A percentile compares a stretch with the other conserved stretches of the same genome.
Conservation (phyloP, 2,329 filamentous ascomycete species). For the Stromatinia cepivora region DNA sequence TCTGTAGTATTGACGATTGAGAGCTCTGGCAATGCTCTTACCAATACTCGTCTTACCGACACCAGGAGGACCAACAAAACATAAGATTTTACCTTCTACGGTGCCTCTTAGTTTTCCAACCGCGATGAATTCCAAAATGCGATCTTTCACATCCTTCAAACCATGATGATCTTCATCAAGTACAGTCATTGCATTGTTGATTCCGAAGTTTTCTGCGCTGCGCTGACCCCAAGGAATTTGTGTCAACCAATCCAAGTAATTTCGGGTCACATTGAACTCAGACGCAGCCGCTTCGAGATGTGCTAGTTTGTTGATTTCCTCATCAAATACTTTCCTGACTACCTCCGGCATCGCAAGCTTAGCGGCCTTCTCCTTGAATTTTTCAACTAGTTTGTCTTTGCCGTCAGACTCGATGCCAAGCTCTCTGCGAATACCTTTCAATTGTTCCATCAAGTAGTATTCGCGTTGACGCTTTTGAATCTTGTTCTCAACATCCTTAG, state of each 20-base stretch:
- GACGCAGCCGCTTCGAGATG: conserved; percentile 94
- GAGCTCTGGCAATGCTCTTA: conserved; percentile 91
- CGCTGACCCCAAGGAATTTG: conserved; percentile 97
- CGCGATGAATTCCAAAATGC: conserved; percentile 96
- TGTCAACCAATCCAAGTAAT: conserved; percentile 98
- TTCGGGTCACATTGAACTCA: conserved; percentile 97
- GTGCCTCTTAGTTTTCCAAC: conserved; percentile 96
- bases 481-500: conserved; percentile 95
- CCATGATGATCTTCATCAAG: conserved; percentile 97
- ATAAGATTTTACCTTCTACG: conserved; percentile 97
- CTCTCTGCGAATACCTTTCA: conserved; percentile 97
- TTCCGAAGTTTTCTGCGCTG: conserved; percentile 95
- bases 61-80: conserved; percentile 94
- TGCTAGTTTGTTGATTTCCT: conserved; percentile 95
- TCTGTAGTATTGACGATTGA: conserved; percentile 96
- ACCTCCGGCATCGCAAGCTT: conserved; percentile 96
- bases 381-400: conserved; percentile 96
- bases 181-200: conserved; percentile 84
- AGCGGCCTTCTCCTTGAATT: conserved; percentile 91
- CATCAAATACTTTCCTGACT: conserved; percentile 96
- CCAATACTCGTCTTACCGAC: conserved; percentile 99
- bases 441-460: conserved; percentile 99
- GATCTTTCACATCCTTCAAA: conserved; percentile 96
- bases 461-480: conserved; percentile 97
- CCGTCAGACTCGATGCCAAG: conserved; percentile 96